Percentiles rank a stretch among this genome's conserved stretches.
phyloP scores from a whole-genome alignment of 805 yeast genomes.

The Wickerhamiella kazuoi region DNA sequence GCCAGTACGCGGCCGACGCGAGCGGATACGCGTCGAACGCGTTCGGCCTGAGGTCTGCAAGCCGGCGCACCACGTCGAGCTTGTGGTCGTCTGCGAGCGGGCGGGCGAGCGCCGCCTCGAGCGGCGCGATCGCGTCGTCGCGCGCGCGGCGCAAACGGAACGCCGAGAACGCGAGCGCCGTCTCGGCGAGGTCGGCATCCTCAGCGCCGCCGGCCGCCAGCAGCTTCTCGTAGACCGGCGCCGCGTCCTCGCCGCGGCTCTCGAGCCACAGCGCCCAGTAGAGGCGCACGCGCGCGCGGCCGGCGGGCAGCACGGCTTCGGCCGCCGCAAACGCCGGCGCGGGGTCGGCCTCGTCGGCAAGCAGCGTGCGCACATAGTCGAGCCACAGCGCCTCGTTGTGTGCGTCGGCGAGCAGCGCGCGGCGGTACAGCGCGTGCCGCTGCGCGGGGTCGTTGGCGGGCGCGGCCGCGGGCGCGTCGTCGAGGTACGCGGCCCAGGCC shows the following conservation, averaged over 20 bases:
- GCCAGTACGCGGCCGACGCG: slow-evolving; percentile 4
- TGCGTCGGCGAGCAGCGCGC: slow-evolving; percentile 43
- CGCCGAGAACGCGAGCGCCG: background rate
- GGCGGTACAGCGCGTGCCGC: slow-evolving; percentile 40
- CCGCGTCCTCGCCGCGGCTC: slow-evolving; percentile 10
- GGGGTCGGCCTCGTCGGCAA: slow-evolving; percentile 13
- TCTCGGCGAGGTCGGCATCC: background rate
- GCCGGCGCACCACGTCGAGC: slow-evolving; percentile 4
- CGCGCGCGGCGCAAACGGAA: background rate
- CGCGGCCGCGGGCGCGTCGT: slow-evolving; percentile 26
- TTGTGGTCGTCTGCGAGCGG: background rate
- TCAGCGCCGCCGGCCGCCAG: background rate
- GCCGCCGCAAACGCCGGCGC: slow-evolving; percentile 34
- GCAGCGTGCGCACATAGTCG: slow-evolving; percentile 39
- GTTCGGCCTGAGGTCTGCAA: slow-evolving; percentile 1
- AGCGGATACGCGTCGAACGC: slow-evolving; percentile 3
- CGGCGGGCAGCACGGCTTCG: slow-evolving; percentile 19
- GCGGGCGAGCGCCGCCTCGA: background rate
- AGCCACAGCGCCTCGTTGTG: slow-evolving; percentile 47
- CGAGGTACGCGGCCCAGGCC: slow-evolving; percentile 49
- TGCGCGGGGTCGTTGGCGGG: slow-evolving; percentile 9
- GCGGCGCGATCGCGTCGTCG: background rate
- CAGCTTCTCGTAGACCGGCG: slow-evolving; percentile 12
- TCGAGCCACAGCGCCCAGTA: slow-evolving; percentile 20
- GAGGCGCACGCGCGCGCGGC: slow-evolving; percentile 15